Evolutionary conservation across 176 grass and related monocot genomes (phyloP), one percentile per base, ranked within the genome.

Genomic region (Panicum miliaceum): DNA sequence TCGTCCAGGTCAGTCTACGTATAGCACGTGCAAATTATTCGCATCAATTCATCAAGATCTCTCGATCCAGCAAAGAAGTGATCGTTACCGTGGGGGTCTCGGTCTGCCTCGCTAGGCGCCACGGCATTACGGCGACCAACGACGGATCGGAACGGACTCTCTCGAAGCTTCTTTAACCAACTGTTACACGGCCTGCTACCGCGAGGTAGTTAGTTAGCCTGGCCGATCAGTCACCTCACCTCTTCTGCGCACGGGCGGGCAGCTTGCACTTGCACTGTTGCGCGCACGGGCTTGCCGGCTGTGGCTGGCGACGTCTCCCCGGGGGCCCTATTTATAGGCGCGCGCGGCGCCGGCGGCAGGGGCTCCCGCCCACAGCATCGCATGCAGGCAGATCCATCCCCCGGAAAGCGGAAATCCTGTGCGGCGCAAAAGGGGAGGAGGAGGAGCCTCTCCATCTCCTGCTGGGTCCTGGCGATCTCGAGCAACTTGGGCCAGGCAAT

Each of bases 271-370:
- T 72, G 69, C 26, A 73, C 70, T 73, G 43, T 46, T 45, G 71
- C 29, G 71, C 46, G 71, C 71, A 73, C 71, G 71, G 71, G 71
- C 25, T 73, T 43, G 70, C 9, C 8, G 12, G 20, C 64, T 81
- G 20, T 34, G 52, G 85, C n/a, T 62, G 60, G 10, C 67, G n/a
- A 22, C 7, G 75, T 10, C 67, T 45, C 42, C 64, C 4, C n/a
- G 8, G 10, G 6, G 35, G 82, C 18, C 37, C 73, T 87, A 90
- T 87, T 87, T 93, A 92, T 90, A 76, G 71, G 85, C 60, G 27
- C 64, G 51, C 8, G 42, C 9, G 37, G 69, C 58, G 77, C 26
- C 20, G 14, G n/a, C 12, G 36, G 43, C 35, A 18, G 57, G 43
- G 58, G n/a, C 29, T 53, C 11, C 22, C 69, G 78, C 62, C 72